Percentiles rank a stretch among this genome's conserved stretches.
Conservation (phyloP, 2,329 filamentous ascomycete species). For the Orbilia quercus region DNA sequence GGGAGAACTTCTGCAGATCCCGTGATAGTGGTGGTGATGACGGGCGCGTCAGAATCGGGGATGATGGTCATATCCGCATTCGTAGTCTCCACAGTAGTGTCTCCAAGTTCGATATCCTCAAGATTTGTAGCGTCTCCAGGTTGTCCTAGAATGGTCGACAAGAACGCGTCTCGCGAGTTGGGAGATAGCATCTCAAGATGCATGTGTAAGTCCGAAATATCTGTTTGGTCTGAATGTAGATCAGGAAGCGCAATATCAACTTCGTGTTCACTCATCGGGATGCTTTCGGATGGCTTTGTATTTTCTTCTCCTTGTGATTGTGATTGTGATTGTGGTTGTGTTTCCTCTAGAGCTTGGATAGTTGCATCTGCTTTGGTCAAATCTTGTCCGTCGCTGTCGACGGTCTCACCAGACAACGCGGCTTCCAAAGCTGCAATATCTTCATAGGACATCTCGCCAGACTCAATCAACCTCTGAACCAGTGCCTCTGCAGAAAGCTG, state of each 20-base stretch:
- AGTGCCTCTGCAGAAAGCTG: constrained; percentile 33
- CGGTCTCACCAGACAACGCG: constrained; percentile 18
- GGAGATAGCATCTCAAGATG: constrained; percentile 47
- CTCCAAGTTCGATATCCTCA: constrained; percentile 34
- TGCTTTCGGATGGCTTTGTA: background rate
- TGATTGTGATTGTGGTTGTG: background rate
- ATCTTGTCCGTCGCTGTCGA: constrained; percentile 21
- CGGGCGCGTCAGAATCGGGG: background rate
- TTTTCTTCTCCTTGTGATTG: background rate
- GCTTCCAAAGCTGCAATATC: constrained; percentile 47
- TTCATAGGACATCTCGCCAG: constrained; percentile 44
- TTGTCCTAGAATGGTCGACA: constrained; percentile 32
- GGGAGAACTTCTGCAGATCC: background rate
- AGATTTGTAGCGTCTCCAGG: constrained; percentile 4
- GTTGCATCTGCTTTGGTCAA: background rate
- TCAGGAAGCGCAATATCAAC: constrained; percentile 27
- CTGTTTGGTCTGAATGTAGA: constrained; percentile 41
- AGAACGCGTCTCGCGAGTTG: constrained; percentile 28
- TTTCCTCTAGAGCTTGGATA: constrained; percentile 4
- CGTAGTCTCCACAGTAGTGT: background rate
- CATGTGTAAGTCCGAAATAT: constrained; percentile 45
- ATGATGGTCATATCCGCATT: background rate
- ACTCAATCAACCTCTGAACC: constrained; percentile 27
- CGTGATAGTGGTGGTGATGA: background rate
- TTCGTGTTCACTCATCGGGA: background rate